Conservation (phyloP, 148 eudicot genomes). For the Silene conica region DNA sequence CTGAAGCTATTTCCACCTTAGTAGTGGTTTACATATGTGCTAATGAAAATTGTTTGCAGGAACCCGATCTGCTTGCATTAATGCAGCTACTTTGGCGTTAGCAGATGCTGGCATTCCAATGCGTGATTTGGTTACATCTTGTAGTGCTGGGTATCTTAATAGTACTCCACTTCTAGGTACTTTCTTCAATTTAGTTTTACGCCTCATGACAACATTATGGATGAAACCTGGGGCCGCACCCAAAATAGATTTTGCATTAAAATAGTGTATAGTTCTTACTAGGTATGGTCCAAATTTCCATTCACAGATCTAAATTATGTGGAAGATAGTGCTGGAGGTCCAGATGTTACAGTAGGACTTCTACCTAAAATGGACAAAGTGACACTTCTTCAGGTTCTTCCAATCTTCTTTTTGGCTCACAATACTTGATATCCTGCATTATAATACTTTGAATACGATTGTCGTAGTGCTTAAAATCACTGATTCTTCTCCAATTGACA, state of each 20-base stretch:
- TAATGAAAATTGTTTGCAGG: slow-evolving; percentile 36
- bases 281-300: background rate
- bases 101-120: slow-evolving; percentile 99
- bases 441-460: background rate
- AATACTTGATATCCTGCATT: background rate
- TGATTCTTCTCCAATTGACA: background rate
- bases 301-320: slow-evolving; percentile 74
- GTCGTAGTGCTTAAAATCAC: background rate
- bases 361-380: slow-evolving; percentile 85
- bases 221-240: background rate
- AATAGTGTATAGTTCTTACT: background rate
- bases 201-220: background rate
- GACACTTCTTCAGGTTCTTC: slow-evolving; percentile 83
- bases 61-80: slow-evolving; percentile 96
- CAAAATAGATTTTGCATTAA: background rate
- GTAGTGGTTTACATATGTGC: background rate
- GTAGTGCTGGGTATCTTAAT: slow-evolving; percentile 89
- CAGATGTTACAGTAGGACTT: slow-evolving; percentile 90
- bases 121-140: slow-evolving; percentile 91
- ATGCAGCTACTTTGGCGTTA: slow-evolving; percentile 96
- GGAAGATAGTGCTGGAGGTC: slow-evolving; percentile 98
- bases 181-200: slow-evolving; percentile 4
- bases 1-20: background rate
- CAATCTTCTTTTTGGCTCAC: background rate
- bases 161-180: slow-evolving; percentile 84